Conservation (phyloP, 2,329 filamentous ascomycete genomes). For the Ilyonectria destructans region DNA sequence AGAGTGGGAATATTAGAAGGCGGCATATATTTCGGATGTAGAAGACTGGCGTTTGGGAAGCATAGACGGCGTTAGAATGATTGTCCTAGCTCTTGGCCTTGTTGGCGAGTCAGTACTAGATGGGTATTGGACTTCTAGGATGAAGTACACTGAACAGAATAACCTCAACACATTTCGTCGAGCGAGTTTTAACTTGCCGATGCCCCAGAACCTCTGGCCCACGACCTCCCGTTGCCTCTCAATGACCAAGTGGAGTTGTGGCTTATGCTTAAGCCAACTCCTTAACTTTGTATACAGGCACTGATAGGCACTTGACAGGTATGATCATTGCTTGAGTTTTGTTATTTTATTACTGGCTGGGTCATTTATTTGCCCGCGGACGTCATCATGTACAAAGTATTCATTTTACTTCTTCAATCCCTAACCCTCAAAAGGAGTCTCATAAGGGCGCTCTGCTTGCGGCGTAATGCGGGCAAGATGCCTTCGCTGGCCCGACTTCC, state of each 20-base stretch:
- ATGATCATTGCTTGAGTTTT: background rate
- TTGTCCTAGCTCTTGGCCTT: background rate
- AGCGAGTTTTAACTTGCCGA: background rate
- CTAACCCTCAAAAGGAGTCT: conserved; percentile 69
- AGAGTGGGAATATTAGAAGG: conserved; percentile 9
- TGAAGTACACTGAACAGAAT: background rate
- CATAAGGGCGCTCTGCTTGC: conserved; percentile 83
- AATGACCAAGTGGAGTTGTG: conserved; percentile 12
- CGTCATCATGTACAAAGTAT: conserved; percentile 9
- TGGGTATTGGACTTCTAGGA: background rate
- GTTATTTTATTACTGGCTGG: conserved; percentile 25
- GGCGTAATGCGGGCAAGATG: conserved; percentile 88
- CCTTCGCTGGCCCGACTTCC: conserved; percentile 83
- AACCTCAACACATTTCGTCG: background rate
- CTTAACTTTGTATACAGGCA: background rate
- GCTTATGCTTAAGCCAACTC: conserved; percentile 4
- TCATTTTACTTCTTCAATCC: background rate
- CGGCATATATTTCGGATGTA: conserved; percentile 12
- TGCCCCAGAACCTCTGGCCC: no score
- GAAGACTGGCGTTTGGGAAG: conserved; percentile 11
- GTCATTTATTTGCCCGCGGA: conserved; percentile 9
- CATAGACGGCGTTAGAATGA: conserved; percentile 24
- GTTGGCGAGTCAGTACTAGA: no score
- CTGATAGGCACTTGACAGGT: background rate
- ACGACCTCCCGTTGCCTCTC: no score